Evolutionary conservation across 2,329 filamentous ascomycete species (phyloP), one percentile per base, ranked within the genome.

Genomic region (Phialophora chinensis): DNA sequence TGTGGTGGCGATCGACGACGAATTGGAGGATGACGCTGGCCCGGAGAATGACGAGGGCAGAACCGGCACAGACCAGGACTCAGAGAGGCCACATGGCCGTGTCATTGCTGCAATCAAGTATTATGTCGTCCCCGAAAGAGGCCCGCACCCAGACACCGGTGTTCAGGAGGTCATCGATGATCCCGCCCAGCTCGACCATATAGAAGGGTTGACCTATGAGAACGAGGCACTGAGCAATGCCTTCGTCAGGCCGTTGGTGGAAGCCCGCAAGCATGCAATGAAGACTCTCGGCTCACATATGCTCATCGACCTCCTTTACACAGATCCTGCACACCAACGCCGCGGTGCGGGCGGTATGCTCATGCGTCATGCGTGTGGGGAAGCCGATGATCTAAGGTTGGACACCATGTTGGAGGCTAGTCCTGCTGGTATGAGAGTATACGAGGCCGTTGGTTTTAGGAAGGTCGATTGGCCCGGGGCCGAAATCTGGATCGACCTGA

Each of bases 401-500:
- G 58, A 64, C 2, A 31, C 25, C n/a, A 61, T 57, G 38, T 25
- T 71, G n/a, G 69, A 71, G 31, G 64, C 57, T 14, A 67, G 57
- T 12, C 63, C 67, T n/a, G 58, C 56, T 33, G 66, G 66, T 5
- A 29, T 61, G 59, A 50, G 55, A 12, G 29, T 71, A 10, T 71
- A 71, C 60, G 35, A 50, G 23, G 31, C 27, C 4, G 49, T 69
- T 4, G 69, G 69, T 3, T 71, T 71, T n/a, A 29, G 17, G 38
- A 42, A 27, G 31, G 49, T 12, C 17, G 29, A 55, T n/a, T 31
- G 25, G 29, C 53, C 53, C 11, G 60, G 52, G 3, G 52, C 60
- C 11, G 63, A 69, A n/a, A 60, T 71, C 4, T 67, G 67, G 64
- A 62, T 69, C 12, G 67, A 69, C 52, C 17, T 67, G 50, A 35